These are phyloP conservation scores for Biscogniauxia sp. DNA, from an alignment of 2,329 filamentous ascomycete genomes.

Conservation along the genomic window DNA sequence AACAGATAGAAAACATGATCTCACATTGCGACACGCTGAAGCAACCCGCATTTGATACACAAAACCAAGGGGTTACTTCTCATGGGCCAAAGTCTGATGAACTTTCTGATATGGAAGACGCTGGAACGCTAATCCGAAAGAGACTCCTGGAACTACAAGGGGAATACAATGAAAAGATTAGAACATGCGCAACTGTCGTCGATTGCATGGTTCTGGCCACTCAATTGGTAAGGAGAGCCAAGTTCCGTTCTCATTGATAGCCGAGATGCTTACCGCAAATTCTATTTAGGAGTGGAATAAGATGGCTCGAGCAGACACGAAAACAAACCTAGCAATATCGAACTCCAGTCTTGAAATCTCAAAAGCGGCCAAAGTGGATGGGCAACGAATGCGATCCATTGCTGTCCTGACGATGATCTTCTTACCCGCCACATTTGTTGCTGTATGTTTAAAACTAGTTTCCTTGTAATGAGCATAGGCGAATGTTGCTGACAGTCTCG, in stretches of 20 bases:
- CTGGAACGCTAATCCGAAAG: slow-evolving; percentile 17
- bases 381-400: slow-evolving; percentile 30
- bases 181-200: slow-evolving; percentile 27
- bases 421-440: slow-evolving; percentile 27
- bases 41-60: background rate
- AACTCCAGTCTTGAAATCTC: slow-evolving; percentile 23
- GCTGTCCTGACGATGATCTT: slow-evolving; percentile 32
- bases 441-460: no score
- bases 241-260: background rate
- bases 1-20: slow-evolving; percentile 8
- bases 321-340: slow-evolving; percentile 24
- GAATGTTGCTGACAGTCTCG: background rate
- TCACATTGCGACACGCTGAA: slow-evolving; percentile 6
- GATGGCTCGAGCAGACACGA: slow-evolving; percentile 26
- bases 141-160: slow-evolving; percentile 22
- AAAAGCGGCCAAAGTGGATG: slow-evolving; percentile 23
- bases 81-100: slow-evolving; percentile 1
- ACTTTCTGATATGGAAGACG: slow-evolving; percentile 7
- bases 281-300: slow-evolving; percentile 27
- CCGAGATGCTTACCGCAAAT: background rate
- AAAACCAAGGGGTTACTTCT: background rate
- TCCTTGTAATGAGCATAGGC: no score
- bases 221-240: slow-evolving; percentile 21
- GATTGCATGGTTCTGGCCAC: slow-evolving; percentile 26
- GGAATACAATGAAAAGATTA: slow-evolving; percentile 30